Evolutionary conservation across 2,329 filamentous ascomycete genomes (phyloP), one percentile per base, ranked within the genome.

Genomic region (Claviceps maximensis): DNA sequence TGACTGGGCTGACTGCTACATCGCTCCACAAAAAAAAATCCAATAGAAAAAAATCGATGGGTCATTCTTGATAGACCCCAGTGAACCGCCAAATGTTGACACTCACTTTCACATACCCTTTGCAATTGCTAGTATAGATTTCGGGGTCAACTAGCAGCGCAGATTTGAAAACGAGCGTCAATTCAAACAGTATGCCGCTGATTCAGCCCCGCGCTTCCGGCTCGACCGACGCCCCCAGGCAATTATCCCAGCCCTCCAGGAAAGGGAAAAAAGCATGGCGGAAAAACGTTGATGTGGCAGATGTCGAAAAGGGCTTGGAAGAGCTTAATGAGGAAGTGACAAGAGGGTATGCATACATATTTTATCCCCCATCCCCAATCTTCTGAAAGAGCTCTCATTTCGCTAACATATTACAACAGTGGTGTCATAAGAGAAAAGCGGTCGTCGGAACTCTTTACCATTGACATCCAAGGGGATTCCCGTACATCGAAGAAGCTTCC

Each of bases 211-310:
- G 69, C 49, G 59, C 59, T 10, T 68, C 73, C 42, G 76, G 71
- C 55, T 70, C 77, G 38, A 69, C 71, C 13, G 70, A 76, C 38
- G 85, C 87, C 19, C 90, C 89, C 12, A 82, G 84, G 57, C 88
- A 94, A 60, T 83, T 85, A 71, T 89, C 81, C 58, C 93, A 98
- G 69, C 82, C 89, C 27, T 97, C 91, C 5, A 80, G 93, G 66
- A 98, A 98, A 69, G 93, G 94, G 62, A 97, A 97, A 72, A 97
- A 95, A 74, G 91, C 93, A 33, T 98, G 93, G 93, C 81, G 93
- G 65, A 98, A 97, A 70, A 95, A 98, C 72, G 89, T 98, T 69
- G 89, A 98, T 70, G 80, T 97, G 57, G 85, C 87, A 29, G 84
- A 95, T 57, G 80, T 98, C 27, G 79, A 91, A 62, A 73, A 85